Conservation (phyloP, 805 yeast genomes). For the Wickerhamomyces ciferrii region DNA sequence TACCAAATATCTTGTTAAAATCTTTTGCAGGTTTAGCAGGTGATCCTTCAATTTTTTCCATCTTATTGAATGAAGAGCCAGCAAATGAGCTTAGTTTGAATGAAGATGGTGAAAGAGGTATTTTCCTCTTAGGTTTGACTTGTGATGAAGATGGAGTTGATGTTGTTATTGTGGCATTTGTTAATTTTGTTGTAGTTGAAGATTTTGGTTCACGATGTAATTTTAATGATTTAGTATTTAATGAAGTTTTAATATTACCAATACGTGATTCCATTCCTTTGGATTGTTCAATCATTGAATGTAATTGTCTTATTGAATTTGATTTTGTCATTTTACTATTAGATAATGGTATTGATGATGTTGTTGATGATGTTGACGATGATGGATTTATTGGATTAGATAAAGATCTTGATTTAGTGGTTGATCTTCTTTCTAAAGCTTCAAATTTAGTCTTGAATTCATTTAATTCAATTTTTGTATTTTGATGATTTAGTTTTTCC, state of each 20-base stretch:
- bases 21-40: constrained; percentile 5
- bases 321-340: constrained; percentile 16
- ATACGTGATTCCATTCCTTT: constrained; percentile 23
- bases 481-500: constrained; percentile 23
- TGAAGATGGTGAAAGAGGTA: constrained; percentile 22
- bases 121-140: constrained; percentile 5
- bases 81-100: constrained; percentile 16
- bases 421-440: not conserved
- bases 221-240: constrained; percentile 10
- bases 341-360: not conserved
- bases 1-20: not conserved
- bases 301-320: constrained; percentile 23
- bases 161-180: constrained; percentile 17
- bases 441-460: constrained; percentile 11
- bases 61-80: not conserved
- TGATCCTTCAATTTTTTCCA: constrained; percentile 20
- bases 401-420: not conserved
- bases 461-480: constrained; percentile 18
- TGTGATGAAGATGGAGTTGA: constrained; percentile 11
- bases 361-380: not conserved
- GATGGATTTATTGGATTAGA: not conserved
- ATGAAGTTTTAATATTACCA: constrained; percentile 19
- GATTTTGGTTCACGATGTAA: constrained; percentile 10
- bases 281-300: constrained; percentile 23
- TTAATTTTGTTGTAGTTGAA: constrained; percentile 14